A percentile compares a stretch with the other conserved stretches of the same genome.
Evolutionary conservation across 129 eudicot genomes (phyloP).

Genomic region (Ambrosia trifida): DNA sequence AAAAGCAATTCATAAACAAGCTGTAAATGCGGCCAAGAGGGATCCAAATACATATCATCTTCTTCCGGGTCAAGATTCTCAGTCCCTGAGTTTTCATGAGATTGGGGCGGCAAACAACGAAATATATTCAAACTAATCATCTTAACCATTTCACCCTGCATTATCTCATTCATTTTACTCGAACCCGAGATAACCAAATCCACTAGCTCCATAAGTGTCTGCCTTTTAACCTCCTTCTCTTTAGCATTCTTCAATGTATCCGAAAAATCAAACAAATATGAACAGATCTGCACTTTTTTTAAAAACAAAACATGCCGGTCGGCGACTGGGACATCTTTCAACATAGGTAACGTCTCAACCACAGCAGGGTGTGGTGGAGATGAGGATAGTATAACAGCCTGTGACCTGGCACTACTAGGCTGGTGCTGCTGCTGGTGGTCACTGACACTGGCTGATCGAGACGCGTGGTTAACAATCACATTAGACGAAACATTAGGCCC

Average conservation of each 20-base stretch:
- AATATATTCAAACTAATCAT: constrained; percentile 62
- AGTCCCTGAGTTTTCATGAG: constrained; percentile 53
- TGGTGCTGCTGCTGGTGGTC: constrained; percentile 37
- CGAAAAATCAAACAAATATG: constrained; percentile 51
- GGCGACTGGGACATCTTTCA: constrained; percentile 55
- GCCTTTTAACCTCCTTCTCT: constrained; percentile 70
- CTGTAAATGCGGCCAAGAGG: constrained; percentile 65
- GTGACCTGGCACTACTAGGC: constrained; percentile 25
- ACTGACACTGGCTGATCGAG: constrained; percentile 38
- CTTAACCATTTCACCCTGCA: constrained; percentile 62
- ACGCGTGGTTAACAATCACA: constrained; percentile 65
- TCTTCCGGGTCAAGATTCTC: constrained; percentile 59
- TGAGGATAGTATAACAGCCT: constrained; percentile 4
- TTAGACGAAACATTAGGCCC: constrained; percentile 39
- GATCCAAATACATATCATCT: constrained; percentile 57
- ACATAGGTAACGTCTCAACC: constrained; percentile 53
- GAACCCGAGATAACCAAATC: constrained; percentile 66
- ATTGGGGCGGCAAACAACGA: constrained; percentile 62
- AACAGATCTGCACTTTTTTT: constrained; percentile 55
- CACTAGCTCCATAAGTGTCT: constrained; percentile 54
- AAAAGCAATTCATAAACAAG: constrained; percentile 59
- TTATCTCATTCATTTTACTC: constrained; percentile 63
- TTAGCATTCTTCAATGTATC: constrained; percentile 41
- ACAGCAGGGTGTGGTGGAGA: constrained; percentile 38
- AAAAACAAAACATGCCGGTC: constrained; percentile 63